Percentiles rank a stretch among this genome's conserved stretches.
Evolutionary conservation across 2,329 filamentous ascomycete genomes (phyloP).

Genomic region (Fusarium sp.): DNA sequence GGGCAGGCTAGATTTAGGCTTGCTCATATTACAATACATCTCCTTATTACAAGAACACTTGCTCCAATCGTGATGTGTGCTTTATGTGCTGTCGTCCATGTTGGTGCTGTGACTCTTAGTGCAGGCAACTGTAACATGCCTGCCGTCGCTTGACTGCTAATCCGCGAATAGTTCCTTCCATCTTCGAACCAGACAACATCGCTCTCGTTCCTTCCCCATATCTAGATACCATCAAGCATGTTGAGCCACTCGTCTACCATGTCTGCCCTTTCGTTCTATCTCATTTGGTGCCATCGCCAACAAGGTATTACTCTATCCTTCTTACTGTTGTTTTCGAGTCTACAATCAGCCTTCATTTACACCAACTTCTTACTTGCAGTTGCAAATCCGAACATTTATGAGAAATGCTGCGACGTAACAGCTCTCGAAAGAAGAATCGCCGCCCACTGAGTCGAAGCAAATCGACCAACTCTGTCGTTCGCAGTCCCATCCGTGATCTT

Average conservation of each 20-base stretch:
- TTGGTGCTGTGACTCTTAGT: neutral
- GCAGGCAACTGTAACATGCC: neutral
- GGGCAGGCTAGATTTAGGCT: constrained; percentile 19
- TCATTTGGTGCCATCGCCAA: constrained; percentile 6
- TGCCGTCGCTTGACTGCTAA: neutral
- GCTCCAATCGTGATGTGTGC: neutral
- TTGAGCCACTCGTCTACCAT: neutral
- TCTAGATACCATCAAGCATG: neutral
- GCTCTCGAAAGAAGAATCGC: constrained; percentile 55
- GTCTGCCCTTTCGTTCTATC: neutral
- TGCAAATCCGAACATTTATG: neutral
- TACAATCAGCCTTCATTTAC: neutral
- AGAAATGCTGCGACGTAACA: constrained; percentile 64
- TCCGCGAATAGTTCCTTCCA: constrained; percentile 18
- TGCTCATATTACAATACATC: constrained; percentile 36
- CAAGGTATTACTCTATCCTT: constrained; percentile 17
- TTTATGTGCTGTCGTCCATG: neutral
- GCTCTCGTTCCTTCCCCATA: neutral
- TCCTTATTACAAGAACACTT: constrained; percentile 24
- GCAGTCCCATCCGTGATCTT: constrained; percentile 55
- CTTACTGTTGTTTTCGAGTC: constrained; percentile 1
- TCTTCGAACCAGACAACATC: neutral
- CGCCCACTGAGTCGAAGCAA: constrained; percentile 63
- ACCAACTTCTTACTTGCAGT: neutral
- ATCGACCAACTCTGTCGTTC: constrained; percentile 60